A percentile compares a stretch with the other conserved stretches of the same genome.
These are phyloP conservation scores for Globisporangium barbulae DNA, from an alignment of 352 stramenopile genomes.

Conservation along the genomic window DNA sequence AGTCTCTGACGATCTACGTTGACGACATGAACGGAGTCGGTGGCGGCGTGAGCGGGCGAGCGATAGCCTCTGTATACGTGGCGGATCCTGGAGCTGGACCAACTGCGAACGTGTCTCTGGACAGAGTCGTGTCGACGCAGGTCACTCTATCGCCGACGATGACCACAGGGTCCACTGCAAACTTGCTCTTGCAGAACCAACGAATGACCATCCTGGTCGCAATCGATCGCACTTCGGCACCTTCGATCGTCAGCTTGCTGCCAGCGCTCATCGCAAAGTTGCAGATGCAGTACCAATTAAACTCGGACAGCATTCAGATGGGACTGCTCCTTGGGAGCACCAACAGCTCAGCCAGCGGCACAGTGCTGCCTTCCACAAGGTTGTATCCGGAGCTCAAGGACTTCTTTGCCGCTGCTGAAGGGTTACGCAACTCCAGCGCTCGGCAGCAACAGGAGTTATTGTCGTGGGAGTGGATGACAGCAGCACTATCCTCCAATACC, in stretches of 20 bases:
- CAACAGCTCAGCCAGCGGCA: background rate
- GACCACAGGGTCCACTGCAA: conserved; percentile 1
- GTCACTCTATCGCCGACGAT: conserved; percentile 25
- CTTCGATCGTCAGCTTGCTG: conserved; percentile 26
- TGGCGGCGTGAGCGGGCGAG: conserved; percentile 10
- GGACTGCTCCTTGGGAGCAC: conserved; percentile 25
- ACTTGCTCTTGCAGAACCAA: conserved; percentile 25
- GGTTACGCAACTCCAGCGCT: background rate
- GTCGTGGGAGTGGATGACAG: conserved; percentile 7
- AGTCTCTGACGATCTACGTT: conserved; percentile 37
- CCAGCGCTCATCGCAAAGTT: conserved; percentile 35
- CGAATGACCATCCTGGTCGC: conserved; percentile 48
- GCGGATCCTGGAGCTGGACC: conserved; percentile 13
- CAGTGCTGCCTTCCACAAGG: background rate
- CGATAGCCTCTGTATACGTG: conserved; percentile 24
- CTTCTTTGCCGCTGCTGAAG: conserved; percentile 21
- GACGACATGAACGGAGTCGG: conserved; percentile 45
- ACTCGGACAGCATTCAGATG: conserved; percentile 24
- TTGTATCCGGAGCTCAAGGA: conserved; percentile 15
- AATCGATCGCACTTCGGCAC: conserved; percentile 29
- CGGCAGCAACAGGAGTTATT: conserved; percentile 5
- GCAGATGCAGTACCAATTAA: conserved; percentile 28
- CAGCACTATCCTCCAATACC: conserved; percentile 4
- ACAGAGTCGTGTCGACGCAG: conserved; percentile 33
- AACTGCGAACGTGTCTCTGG: conserved; percentile 24